Percentiles rank a stretch among this genome's conserved stretches.
phyloP scores from a whole-genome alignment of 371 early-diverging fungal genomes.

The Zychaea mexicana region DNA sequence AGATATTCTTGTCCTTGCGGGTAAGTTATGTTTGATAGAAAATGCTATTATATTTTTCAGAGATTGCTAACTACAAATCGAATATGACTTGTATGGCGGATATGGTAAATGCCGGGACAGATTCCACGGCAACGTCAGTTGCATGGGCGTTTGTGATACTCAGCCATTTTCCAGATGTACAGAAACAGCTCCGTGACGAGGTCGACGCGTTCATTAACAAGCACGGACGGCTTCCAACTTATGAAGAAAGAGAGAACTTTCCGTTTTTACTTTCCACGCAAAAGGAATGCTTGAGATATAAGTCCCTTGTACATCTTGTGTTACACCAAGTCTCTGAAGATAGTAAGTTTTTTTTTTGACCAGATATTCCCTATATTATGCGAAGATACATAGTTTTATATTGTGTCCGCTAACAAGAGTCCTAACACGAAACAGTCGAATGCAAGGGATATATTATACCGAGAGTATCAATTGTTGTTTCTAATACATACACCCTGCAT shows the following conservation, averaged over 20 bases:
- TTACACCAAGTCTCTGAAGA: conserved; percentile 15
- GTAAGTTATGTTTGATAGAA: no score
- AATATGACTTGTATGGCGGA: conserved; percentile 10
- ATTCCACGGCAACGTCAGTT: conserved; percentile 13
- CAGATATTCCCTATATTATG: no score
- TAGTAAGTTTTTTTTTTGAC: conserved; percentile 5
- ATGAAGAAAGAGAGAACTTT: conserved; percentile 13
- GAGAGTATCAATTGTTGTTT: conserved; percentile 1
- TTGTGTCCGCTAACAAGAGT: no score
- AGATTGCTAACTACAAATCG: no score
- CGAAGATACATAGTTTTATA: neutral
- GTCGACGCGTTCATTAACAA: conserved; percentile 11
- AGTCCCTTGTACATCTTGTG: conserved; percentile 4
- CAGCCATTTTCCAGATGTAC: conserved; percentile 14
- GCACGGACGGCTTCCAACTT: conserved; percentile 17
- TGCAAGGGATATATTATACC: conserved; percentile 13
- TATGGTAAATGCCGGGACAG: conserved; percentile 20
- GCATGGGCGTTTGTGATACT: conserved; percentile 19
- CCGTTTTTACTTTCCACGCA: conserved; percentile 15
- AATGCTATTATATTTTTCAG: no score
- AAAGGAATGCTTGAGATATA: conserved; percentile 23
- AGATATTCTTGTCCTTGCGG: conserved; percentile 8
- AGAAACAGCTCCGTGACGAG: conserved; percentile 10
- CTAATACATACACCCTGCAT: conserved; percentile 12
- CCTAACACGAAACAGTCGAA: neutral